A percentile compares a stretch with the other conserved stretches of the same genome.
Conservation (phyloP, 176 grass and related monocot genomes). For the Hyparrhenia diplandra region DNA sequence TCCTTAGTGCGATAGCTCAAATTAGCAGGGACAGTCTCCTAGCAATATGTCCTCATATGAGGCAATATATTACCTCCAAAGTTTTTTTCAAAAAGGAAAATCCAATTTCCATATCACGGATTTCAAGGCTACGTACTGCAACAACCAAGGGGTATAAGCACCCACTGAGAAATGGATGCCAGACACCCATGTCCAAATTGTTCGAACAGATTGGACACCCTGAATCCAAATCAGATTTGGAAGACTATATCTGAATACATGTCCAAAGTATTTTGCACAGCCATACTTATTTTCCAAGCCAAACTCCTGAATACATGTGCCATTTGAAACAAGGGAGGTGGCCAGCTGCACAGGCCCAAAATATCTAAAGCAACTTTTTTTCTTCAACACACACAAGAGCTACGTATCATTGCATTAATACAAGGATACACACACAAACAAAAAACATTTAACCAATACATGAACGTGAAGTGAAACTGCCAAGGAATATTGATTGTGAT, state of each 20-base stretch:
- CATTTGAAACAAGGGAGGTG: neutral
- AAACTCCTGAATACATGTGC: neutral
- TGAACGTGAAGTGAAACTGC: neutral
- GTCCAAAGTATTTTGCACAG: neutral
- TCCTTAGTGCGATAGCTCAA: neutral
- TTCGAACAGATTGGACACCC: neutral
- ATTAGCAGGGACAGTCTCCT: neutral
- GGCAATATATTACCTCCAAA: neutral
- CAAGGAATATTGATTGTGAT: neutral
- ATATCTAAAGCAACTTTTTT: neutral
- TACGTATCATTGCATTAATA: neutral
- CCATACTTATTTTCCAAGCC: neutral
- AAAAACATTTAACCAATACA: neutral
- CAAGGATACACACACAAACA: neutral
- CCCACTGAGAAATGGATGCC: neutral
- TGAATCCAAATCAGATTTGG: neutral
- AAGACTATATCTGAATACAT: neutral
- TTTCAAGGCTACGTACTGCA: neutral
- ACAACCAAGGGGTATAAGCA: neutral
- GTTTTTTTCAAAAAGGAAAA: neutral
- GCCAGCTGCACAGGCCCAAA: neutral
- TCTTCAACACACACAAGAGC: neutral
- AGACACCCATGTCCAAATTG: neutral
- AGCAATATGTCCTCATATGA: neutral
- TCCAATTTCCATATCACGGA: neutral